Base-by-base conservation (phyloP, 305 asterid species). In the Andrographis paniculata region DNA sequence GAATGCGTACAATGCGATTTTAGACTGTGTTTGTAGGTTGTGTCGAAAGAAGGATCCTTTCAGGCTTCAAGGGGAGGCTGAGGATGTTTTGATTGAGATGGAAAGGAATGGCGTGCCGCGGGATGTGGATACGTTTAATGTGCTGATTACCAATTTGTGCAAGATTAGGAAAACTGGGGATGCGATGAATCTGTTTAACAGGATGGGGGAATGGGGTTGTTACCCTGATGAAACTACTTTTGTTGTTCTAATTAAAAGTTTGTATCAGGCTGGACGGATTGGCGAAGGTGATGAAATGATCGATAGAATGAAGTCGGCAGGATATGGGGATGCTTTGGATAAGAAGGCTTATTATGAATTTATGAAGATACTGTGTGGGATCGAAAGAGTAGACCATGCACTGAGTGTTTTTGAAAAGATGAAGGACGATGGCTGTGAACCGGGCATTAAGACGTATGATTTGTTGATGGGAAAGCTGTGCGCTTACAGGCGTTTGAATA, bases 221-320 rank as follows among this genome's bases (percentile, higher is more conserved):
- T 19, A 17, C 30, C 55, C 55, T 3, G 14, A 87, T 30, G 86
- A 77, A 38, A 68, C 71, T 1, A 80, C 94, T 0, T 83, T 71
- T 65, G 62, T 83, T 43, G 74, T 74, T 53, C 68, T 91, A 28
- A 77, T 72, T 50, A 83, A 73, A 87, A 83, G 95, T 67, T 68
- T 91, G 54, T 91, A 80, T 73, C 95, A 77, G 71, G 93, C 99
- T 17, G 99, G 87, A 2, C 61, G 96, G 47, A 62, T 83, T 14
- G 89, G 79, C 3, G 95, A 91, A 53, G 99, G 96, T 1, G 99
- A 91, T 37, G 95, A 91, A 65, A 80, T 91, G 96, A 84, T 91
- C 10, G 99, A 87, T 70, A 78, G 83, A 50, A 87, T 86, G 96
- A 91, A 79, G 59, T 91, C 99, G 20, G 81, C 88, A 0, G 94